Percentiles rank a stretch among this genome's conserved stretches.
These are phyloP conservation scores for Colletotrichum lentis DNA, from an alignment of 2,329 filamentous ascomycete species.

Conservation along the genomic window DNA sequence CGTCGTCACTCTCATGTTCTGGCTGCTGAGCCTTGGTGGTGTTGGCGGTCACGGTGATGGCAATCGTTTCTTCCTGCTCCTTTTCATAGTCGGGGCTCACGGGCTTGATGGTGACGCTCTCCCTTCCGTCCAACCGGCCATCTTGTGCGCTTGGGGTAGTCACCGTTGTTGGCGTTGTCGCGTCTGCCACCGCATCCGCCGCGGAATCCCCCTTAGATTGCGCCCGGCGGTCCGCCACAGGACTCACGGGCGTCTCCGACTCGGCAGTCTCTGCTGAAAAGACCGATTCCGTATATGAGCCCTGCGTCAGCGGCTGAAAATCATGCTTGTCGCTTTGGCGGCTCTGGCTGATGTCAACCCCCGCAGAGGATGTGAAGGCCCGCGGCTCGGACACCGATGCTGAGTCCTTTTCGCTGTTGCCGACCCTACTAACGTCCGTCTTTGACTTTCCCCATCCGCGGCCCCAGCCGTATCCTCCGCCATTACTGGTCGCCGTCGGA, in stretches of 20 bases:
- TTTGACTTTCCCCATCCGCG: slow-evolving; percentile 44
- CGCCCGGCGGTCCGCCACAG: slow-evolving; percentile 15
- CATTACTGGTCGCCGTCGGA: slow-evolving; percentile 4
- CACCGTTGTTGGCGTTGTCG: background rate
- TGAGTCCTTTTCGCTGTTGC: slow-evolving; percentile 41
- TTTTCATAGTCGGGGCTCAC: background rate
- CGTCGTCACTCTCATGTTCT: slow-evolving; percentile 11
- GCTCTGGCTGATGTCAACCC: slow-evolving; percentile 19
- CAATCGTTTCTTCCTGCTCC: background rate
- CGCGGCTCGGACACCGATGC: slow-evolving; percentile 39
- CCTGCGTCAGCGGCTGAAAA: slow-evolving; percentile 49
- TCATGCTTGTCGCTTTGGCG: slow-evolving; percentile 22
- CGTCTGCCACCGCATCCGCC: background rate
- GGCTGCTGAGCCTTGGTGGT: background rate
- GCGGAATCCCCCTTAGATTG: slow-evolving; percentile 19
- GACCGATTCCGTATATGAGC: slow-evolving; percentile 57
- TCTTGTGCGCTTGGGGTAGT: background rate
- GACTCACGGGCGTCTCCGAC: slow-evolving; percentile 25
- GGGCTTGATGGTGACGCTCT: background rate
- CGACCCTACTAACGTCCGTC: slow-evolving; percentile 29
- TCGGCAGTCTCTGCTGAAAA: slow-evolving; percentile 48
- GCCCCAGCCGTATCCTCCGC: slow-evolving; percentile 45
- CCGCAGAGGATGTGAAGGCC: slow-evolving; percentile 22
- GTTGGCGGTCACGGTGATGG: background rate
- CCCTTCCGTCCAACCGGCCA: background rate